These are phyloP conservation scores for Monosporascus ibericus DNA, from an alignment of 2,329 filamentous ascomycete genomes.

Conservation along the genomic window DNA sequence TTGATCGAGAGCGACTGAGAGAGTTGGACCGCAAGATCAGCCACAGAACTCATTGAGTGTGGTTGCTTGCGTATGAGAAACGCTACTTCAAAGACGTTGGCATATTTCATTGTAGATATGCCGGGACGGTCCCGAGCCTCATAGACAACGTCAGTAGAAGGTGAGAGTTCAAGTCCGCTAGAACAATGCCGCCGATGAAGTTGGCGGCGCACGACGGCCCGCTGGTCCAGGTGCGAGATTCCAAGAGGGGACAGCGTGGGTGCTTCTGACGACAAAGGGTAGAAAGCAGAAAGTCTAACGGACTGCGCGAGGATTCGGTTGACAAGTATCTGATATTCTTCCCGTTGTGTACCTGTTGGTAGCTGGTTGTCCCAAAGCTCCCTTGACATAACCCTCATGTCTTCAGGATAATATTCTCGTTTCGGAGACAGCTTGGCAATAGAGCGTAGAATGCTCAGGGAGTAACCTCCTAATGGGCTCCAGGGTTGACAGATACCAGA, in stretches of 20 bases:
- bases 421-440: slow-evolving; percentile 24
- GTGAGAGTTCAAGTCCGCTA: slow-evolving; percentile 2
- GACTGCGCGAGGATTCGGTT: slow-evolving; percentile 25
- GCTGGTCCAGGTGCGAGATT: slow-evolving; percentile 12
- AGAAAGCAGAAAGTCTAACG: slow-evolving; percentile 17
- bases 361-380: slow-evolving; percentile 26
- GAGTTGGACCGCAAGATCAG: slow-evolving; percentile 12
- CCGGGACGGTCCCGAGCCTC: slow-evolving; percentile 11
- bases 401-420: slow-evolving; percentile 32
- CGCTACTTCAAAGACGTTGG: slow-evolving; percentile 11
- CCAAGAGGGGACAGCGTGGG: slow-evolving; percentile 1
- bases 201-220: slow-evolving; percentile 19
- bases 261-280: neutral
- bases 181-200: slow-evolving; percentile 16
- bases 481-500: slow-evolving; percentile 47
- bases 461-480: slow-evolving; percentile 22
- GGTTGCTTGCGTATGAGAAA: slow-evolving; percentile 7
- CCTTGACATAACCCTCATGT: slow-evolving; percentile 27
- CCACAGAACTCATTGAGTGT: slow-evolving; percentile 10
- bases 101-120: slow-evolving; percentile 10
- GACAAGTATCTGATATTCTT: slow-evolving; percentile 26
- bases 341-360: slow-evolving; percentile 31
- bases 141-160: slow-evolving; percentile 8
- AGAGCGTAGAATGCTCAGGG: slow-evolving; percentile 5
- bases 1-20: slow-evolving; percentile 14